Base-by-base conservation (phyloP, 805 yeast species). In the Kuraishia molischiana region DNA sequence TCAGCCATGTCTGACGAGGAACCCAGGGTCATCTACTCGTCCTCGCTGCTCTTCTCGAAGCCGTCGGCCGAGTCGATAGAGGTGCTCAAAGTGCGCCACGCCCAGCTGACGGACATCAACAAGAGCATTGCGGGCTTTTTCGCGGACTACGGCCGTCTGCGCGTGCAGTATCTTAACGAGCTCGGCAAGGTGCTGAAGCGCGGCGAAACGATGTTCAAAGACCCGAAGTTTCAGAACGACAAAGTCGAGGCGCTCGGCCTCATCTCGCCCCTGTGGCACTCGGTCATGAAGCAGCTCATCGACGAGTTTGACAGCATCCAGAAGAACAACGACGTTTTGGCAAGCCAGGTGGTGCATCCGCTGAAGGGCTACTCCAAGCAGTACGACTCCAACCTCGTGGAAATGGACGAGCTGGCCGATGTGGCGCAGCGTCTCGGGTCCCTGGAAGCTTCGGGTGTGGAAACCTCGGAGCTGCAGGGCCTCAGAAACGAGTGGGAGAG, bases 401-500 rank as follows among this genome's bases (percentile, higher is more conserved):
- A 63, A 45, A 45, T 65, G 49, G 66, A 62, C 36, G 67, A 67
- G 29, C 38, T 59, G 29, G 35, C 38, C 15, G 42, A 48, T n/a
- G 32, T 58, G 28, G 58, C 62, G 2, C 31, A 41, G 4, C 41
- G 47, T 3, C 44, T 58, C 24, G 24, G 46, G 19, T 33, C 40
- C 3, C 34, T 39, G 9, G 51, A 54, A 17, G 38, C 43, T 3
- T 36, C 38, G 3, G 50, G 46, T 19, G 19, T 29, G 2, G 31
- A 61, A 45, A 63, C 54, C 44, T 59, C 50, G 58, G 71, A 61
- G 44, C 57, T 62, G 35, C 55, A 51, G 13, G 54, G 59, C 35
- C 69, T 75, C 24, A 77, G 71, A 38, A 64, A 64, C 26, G 71
- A 74, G 48, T 86, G 95, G 95, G 79, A 77, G 44, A 63, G 73